These are phyloP conservation scores for Moesziomyces antarcticus DNA, from an alignment of 1,284 basidiomycete genomes.

Conservation along the genomic window DNA sequence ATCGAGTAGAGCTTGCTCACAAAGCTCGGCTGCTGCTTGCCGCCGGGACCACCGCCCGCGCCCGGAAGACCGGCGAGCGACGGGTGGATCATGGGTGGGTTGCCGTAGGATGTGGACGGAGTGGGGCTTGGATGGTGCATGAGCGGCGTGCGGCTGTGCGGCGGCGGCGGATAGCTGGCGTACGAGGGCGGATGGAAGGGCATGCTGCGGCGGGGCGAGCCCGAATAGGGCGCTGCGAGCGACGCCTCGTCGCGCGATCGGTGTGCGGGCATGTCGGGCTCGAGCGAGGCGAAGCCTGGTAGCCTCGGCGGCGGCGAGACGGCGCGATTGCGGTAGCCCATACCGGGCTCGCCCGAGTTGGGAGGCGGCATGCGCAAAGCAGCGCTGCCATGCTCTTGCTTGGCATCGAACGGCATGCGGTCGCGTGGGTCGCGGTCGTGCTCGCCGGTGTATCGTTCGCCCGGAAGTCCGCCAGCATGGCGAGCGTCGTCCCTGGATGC, in stretches of 20 bases:
- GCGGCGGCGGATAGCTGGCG: constrained; percentile 22
- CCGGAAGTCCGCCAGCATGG: constrained; percentile 28
- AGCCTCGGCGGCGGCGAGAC: constrained; percentile 39
- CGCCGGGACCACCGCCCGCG: constrained; percentile 48
- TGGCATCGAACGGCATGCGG: constrained; percentile 9
- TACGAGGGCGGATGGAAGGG: constrained; percentile 29
- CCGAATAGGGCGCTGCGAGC: constrained; percentile 14
- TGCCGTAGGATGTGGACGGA: constrained; percentile 42
- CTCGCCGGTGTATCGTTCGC: constrained; percentile 22
- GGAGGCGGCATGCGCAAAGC: constrained; percentile 32
- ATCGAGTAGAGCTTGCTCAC: constrained; percentile 63
- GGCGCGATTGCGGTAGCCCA: constrained; percentile 23
- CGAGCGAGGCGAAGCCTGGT: constrained; percentile 40
- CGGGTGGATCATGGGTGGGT: constrained; percentile 58
- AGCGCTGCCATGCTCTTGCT: no score
- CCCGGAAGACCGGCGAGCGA: constrained; percentile 55
- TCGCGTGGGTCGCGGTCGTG: constrained; percentile 25
- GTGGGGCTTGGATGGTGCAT: constrained; percentile 38
- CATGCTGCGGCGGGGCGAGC: constrained; percentile 31
- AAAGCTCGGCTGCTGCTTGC: constrained; percentile 62
- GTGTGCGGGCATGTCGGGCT: constrained; percentile 22
- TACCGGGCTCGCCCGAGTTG: constrained; percentile 6
- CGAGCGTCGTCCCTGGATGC: constrained; percentile 25
- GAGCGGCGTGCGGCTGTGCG: constrained; percentile 24
- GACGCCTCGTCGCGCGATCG: constrained; percentile 23